Evolutionary conservation across 129 eudicot species (phyloP).

Genomic region (Gnaphalium uliginosum): DNA sequence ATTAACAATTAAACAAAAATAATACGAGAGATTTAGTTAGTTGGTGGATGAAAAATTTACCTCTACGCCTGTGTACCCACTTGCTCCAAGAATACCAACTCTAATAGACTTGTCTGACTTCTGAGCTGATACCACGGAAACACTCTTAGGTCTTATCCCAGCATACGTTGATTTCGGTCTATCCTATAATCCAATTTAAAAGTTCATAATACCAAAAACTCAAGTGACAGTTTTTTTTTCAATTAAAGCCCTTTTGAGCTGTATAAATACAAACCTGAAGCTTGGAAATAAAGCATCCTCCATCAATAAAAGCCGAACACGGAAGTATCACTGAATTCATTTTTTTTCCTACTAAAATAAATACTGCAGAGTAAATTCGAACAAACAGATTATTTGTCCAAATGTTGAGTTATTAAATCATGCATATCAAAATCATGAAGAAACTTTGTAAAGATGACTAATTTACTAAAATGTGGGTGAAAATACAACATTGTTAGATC

Average conservation of each 20-base stretch:
- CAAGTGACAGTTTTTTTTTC: neutral
- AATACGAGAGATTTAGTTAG: neutral
- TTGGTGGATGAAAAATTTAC: conserved; percentile 30
- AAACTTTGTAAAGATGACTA: conserved; percentile 6
- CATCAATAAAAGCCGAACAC: conserved; percentile 32
- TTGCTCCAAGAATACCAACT: conserved; percentile 98
- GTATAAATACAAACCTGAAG: conserved; percentile 39
- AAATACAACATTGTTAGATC: neutral
- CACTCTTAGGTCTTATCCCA: conserved; percentile 37
- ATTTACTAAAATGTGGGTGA: conserved; percentile 13
- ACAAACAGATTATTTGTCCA: neutral
- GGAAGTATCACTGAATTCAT: conserved; percentile 44
- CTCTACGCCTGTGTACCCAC: conserved; percentile 98
- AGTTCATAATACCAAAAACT: neutral
- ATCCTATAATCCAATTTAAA: conserved; percentile 45
- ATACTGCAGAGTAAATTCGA: neutral
- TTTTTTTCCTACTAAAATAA: neutral
- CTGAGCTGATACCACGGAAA: conserved; percentile 54
- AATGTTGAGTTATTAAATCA: no score
- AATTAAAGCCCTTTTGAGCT: neutral
- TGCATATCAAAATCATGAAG: neutral
- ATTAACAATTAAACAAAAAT: neutral
- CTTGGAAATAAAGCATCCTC: conserved; percentile 31
- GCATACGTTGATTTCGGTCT: conserved; percentile 28
- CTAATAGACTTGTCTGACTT: conserved; percentile 52